These are phyloP conservation scores for Suhomyces xylopsoci DNA, from an alignment of 805 yeast genomes.

Conservation along the genomic window DNA sequence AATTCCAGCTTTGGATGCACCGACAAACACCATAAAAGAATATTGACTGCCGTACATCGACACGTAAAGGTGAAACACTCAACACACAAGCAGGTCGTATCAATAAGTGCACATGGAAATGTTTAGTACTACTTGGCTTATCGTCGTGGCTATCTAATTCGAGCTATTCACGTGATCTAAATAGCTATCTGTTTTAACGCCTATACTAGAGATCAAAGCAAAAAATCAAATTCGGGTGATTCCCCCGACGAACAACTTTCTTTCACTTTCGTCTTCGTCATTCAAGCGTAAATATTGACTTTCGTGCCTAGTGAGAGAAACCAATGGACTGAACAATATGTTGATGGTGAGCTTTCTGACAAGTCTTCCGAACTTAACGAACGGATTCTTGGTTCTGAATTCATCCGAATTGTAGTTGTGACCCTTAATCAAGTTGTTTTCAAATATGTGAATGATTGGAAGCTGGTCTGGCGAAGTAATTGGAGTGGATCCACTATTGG, in stretches of 20 bases:
- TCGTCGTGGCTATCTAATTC: no score
- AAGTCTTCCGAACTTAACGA: slow-evolving; percentile 9
- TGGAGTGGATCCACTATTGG: not conserved
- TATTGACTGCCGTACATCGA: no score
- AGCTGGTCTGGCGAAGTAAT: slow-evolving; percentile 6
- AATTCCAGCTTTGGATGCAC: not conserved
- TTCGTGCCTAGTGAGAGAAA: slow-evolving; percentile 14
- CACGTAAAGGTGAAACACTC: not conserved
- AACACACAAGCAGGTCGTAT: no score
- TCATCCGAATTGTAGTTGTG: slow-evolving; percentile 16
- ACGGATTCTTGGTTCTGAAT: slow-evolving; percentile 16
- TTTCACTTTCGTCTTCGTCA: slow-evolving; percentile 20
- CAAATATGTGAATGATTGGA: slow-evolving; percentile 29
- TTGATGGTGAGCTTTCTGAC: slow-evolving; percentile 21
- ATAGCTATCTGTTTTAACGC: not conserved
- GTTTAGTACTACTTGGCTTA: no score
- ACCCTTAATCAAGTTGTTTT: slow-evolving; percentile 25
- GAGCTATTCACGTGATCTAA: not conserved
- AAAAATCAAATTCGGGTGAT: slow-evolving; percentile 19
- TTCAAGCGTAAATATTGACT: slow-evolving; percentile 18
- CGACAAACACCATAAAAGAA: no score
- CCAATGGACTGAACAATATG: slow-evolving; percentile 25
- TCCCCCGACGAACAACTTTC: slow-evolving; percentile 27
- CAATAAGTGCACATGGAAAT: no score
- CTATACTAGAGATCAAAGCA: not conserved